These are phyloP conservation scores for Euphorbia celastroides DNA, from an alignment of 441 rosid species.

Conservation along the genomic window DNA sequence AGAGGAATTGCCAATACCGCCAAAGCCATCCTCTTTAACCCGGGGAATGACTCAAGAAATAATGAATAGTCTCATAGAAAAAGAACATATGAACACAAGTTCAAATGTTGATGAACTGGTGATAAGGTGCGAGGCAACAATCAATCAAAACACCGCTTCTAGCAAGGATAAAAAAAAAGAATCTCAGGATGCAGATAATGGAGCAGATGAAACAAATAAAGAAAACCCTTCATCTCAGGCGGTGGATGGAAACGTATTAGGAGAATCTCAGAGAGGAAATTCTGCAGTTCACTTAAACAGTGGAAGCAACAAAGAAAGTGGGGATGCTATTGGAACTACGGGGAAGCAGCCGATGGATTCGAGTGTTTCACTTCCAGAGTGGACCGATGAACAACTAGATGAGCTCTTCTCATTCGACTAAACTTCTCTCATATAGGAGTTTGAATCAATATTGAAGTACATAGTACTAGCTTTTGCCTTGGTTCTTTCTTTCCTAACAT, in stretches of 20 bases:
- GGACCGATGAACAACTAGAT: too few species aligned
- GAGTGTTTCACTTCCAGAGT: too few species aligned
- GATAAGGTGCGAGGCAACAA: background rate
- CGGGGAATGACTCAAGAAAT: constrained; percentile 43
- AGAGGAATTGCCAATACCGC: constrained; percentile 25
- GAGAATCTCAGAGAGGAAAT: background rate
- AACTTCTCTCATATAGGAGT: background rate
- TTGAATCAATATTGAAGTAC: constrained; percentile 5
- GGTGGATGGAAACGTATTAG: background rate
- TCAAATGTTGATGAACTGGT: constrained; percentile 1
- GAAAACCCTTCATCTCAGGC: constrained; percentile 16
- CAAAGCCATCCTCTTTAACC: constrained; percentile 19
- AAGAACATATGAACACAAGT: constrained; percentile 20
- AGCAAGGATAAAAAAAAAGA: background rate
- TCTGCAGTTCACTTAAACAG: constrained; percentile 12
- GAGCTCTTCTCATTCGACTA: too few species aligned
- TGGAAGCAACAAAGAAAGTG: constrained; percentile 10
- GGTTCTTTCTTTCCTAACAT: background rate
- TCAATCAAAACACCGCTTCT: constrained; percentile 17
- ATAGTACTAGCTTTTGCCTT: background rate
- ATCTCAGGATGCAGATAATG: constrained; percentile 20
- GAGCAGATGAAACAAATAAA: constrained; percentile 10
- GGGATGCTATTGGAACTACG: constrained; percentile 1
- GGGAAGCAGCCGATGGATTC: too few species aligned
- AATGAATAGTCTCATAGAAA: constrained; percentile 37